A percentile compares a stretch with the other conserved stretches of the same genome.
Evolutionary conservation across 345 rosid genomes (phyloP).

Genomic region (Raphanus raphanistrum): DNA sequence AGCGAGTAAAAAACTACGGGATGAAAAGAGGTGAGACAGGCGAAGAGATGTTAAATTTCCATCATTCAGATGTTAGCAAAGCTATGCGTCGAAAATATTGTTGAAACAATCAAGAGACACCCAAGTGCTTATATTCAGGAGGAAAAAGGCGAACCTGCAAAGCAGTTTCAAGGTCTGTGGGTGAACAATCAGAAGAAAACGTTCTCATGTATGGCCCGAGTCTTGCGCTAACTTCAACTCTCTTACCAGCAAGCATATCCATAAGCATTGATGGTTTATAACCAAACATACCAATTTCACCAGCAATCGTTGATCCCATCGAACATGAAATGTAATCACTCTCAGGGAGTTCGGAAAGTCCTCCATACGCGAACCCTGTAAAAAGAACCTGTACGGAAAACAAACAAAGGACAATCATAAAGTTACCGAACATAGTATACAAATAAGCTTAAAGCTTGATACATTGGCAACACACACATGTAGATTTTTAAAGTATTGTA

Average conservation of each 20-base stretch:
- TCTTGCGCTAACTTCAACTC: conserved; percentile 82
- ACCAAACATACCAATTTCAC: conserved; percentile 90
- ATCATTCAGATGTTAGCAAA: conserved; percentile 17
- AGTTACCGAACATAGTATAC: conserved; percentile 9
- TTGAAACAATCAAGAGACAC: neutral
- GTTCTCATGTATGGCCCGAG: conserved; percentile 82
- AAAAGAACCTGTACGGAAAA: conserved; percentile 65
- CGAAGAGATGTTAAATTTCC: neutral
- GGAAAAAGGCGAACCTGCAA: conserved; percentile 67
- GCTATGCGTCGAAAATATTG: neutral
- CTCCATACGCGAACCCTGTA: conserved; percentile 93
- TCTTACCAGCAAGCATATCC: conserved; percentile 98
- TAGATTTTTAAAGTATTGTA: neutral
- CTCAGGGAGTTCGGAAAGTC: conserved; percentile 86
- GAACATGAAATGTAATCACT: conserved; percentile 12
- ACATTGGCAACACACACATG: conserved; percentile 1
- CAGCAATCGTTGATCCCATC: conserved; percentile 48
- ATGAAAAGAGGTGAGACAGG: conserved; percentile 1
- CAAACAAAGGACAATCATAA: conserved; percentile 16
- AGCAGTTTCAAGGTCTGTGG: conserved; percentile 85
- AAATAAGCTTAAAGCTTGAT: conserved; percentile 5
- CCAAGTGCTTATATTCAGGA: neutral
- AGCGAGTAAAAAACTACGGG: neutral
- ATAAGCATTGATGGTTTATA: conserved; percentile 75
- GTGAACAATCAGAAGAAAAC: conserved; percentile 88